Percentiles rank a stretch among this genome's conserved stretches.
These are phyloP conservation scores for Cichorium intybus DNA, from an alignment of 140 eudicot species.

Conservation along the genomic window DNA sequence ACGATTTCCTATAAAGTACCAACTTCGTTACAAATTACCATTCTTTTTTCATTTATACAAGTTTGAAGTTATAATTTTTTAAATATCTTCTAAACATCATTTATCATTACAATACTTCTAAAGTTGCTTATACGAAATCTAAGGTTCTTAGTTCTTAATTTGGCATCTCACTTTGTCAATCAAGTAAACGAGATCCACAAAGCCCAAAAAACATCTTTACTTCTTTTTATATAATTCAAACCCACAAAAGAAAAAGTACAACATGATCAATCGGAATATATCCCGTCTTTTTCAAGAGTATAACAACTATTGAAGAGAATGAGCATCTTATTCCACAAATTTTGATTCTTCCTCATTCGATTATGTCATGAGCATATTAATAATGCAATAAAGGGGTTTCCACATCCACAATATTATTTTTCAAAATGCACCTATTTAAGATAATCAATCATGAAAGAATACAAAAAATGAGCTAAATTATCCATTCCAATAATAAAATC, in stretches of 20 bases:
- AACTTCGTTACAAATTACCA: no score
- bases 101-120: no score
- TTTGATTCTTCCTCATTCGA: slow-evolving; percentile 9
- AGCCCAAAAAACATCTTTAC: slow-evolving; percentile 5
- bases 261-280: slow-evolving; percentile 28
- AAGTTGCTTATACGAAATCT: no score
- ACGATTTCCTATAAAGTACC: no score
- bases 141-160: no score
- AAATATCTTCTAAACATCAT: no score
- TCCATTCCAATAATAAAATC: background rate
- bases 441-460: slow-evolving; percentile 4
- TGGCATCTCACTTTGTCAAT: background rate
- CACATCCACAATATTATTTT: background rate
- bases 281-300: slow-evolving; percentile 22
- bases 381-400: slow-evolving; percentile 11
- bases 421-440: background rate
- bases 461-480: background rate
- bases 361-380: background rate
- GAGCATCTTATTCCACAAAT: slow-evolving; percentile 27
- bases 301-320: slow-evolving; percentile 16
- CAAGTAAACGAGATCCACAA: background rate
- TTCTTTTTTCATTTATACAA: no score
- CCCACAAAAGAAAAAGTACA: slow-evolving; percentile 7
- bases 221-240: background rate
- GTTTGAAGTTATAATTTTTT: no score